phyloP scores from a whole-genome alignment of 192 early-diverging fungal genomes.

The Phycomyces nitens region DNA sequence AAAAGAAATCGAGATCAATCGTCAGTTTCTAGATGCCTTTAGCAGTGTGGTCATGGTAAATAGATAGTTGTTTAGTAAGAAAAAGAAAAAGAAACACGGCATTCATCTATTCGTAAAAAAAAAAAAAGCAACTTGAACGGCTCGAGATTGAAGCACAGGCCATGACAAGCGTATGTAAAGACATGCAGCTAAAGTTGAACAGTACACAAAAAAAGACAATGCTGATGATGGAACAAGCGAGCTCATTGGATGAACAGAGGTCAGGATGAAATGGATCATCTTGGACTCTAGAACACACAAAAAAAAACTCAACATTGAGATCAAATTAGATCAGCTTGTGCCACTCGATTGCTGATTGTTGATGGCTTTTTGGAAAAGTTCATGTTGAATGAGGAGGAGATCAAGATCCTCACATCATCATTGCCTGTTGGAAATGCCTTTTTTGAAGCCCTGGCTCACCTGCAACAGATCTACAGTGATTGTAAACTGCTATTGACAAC shows the following conservation, averaged over 20 bases:
- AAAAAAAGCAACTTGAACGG: slow-evolving; percentile 14
- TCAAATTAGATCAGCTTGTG: slow-evolving; percentile 46
- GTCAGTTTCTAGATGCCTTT: slow-evolving; percentile 53
- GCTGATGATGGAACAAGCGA: slow-evolving; percentile 61
- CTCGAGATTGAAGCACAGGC: slow-evolving; percentile 14
- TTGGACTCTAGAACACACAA: background rate
- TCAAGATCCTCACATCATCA: slow-evolving; percentile 50
- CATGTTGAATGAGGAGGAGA: slow-evolving; percentile 66
- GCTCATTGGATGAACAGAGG: slow-evolving; percentile 62
- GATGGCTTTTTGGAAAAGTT: slow-evolving; percentile 69
- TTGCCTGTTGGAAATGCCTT: slow-evolving; percentile 55
- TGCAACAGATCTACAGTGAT: slow-evolving; percentile 69
- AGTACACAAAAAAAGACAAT: slow-evolving; percentile 56
- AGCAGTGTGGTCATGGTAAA: slow-evolving; percentile 48
- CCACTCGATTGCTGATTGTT: slow-evolving; percentile 51
- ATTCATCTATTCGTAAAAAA: background rate
- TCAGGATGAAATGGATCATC: slow-evolving; percentile 22
- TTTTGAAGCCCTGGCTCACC: slow-evolving; percentile 65
- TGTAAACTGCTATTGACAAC: slow-evolving; percentile 71
- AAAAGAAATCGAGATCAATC: slow-evolving; percentile 48
- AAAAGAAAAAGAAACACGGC: background rate
- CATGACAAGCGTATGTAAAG: slow-evolving; percentile 57
- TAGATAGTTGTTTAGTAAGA: too few species aligned
- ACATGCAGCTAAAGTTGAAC: slow-evolving; percentile 55
- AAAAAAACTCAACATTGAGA: background rate